Percentiles rank a stretch among this genome's conserved stretches.
Evolutionary conservation across 331 rosid genomes (phyloP).

Genomic region (Arachis monticola): DNA sequence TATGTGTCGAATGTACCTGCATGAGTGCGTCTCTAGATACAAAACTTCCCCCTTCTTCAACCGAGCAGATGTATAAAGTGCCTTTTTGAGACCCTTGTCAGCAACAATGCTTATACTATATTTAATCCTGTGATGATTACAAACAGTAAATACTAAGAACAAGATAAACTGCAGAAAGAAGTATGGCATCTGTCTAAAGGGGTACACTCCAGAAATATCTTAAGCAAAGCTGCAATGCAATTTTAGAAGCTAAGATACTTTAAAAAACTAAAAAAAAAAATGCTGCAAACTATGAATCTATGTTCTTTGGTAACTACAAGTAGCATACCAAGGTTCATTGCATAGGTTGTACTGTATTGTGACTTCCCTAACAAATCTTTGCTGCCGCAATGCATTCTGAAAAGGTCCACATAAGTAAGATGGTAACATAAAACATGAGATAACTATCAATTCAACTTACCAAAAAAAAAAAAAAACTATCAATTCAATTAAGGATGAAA

Average conservation of each 20-base stretch:
- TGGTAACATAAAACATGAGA: constrained; percentile 21
- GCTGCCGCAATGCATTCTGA: constrained; percentile 91
- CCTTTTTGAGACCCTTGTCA: constrained; percentile 94
- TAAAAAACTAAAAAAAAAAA: constrained; percentile 17
- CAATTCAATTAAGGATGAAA: constrained; percentile 15
- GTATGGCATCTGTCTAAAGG: constrained; percentile 5
- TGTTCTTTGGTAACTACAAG: constrained; percentile 25
- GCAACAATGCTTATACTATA: constrained; percentile 98
- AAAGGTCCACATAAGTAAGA: constrained; percentile 40
- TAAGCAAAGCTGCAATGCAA: constrained; percentile 23
- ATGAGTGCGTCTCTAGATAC: constrained; percentile 82
- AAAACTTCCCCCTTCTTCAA: constrained; percentile 97
- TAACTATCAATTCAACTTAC: background rate
- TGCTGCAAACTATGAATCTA: constrained; percentile 7
- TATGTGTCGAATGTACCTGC: constrained; percentile 62
- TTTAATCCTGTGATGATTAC: constrained; percentile 70
- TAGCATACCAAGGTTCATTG: constrained; percentile 92
- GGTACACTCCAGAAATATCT: background rate
- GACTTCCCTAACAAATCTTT: constrained; percentile 89
- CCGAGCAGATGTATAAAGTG: constrained; percentile 88
- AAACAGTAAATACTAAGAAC: constrained; percentile 21
- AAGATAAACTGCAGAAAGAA: constrained; percentile 27
- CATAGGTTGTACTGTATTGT: constrained; percentile 99
- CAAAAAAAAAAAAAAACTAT: no score
- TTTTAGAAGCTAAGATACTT: constrained; percentile 7